Base-by-base conservation (phyloP, 2,329 filamentous ascomycete species). In the Trichoderma sp. region DNA sequence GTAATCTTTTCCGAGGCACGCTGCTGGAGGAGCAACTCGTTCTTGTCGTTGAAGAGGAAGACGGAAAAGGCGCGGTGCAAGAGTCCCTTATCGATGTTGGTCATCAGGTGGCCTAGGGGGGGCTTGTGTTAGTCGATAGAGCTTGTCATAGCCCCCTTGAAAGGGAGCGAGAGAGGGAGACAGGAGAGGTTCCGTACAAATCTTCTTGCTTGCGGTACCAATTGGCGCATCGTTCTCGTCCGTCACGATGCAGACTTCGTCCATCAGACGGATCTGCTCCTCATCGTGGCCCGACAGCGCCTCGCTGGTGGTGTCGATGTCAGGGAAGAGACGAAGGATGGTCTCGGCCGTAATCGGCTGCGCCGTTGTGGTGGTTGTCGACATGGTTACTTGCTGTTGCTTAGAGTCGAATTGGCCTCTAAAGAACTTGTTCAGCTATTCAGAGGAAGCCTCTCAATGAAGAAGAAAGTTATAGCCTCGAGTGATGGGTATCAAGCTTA, bases 241-340 rank as follows among this genome's bases (percentile, higher is more conserved):
- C 56, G 96, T 84, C 19, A 99, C 95, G 78, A 99, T 98, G 86
- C 95, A 99, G 59, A 97, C 91, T 83, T 98, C 95, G 76, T 99
- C 94, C 95, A 99, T 99, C 75, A 99, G 83, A 60, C 94, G 90
- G 75, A 97, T 97, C 83, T 99, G 95, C 84, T 98, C 94, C 79
- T 92, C 94, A 83, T 98, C 94, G 83, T 98, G 96, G 61, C 94
- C 95, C 67, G 90, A 90, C 53, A 98, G 86, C 68, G 93, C 92
- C 63, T 87, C 85, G 71, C 90, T 89, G 76, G 84, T 87, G 69
- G 88, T 89, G 80, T 91, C 84, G 79, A 89, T 87, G 78, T 97
- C 93, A 64, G 93, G 93, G 80, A 98, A 98, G 58, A 98, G 87
- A 70, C 89, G 89, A 68, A 94, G 85, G 74, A 99, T 93, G 75